Conservation (phyloP, 805 yeast genomes). For the Pichia sporocuriosa region DNA sequence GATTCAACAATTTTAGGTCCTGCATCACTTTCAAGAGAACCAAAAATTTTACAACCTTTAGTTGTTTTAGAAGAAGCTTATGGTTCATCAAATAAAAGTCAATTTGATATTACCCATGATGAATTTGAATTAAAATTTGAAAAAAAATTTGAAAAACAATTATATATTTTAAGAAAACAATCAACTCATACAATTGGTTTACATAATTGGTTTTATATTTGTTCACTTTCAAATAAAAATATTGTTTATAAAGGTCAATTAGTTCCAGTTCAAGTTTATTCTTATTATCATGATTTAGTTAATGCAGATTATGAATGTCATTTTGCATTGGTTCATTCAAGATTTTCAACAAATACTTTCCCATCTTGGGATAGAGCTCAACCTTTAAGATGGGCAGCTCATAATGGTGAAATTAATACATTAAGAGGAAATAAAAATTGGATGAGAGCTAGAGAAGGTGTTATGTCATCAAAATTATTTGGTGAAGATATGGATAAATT, state of each 20-base stretch:
- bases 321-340: constrained; percentile 92
- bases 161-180: constrained; percentile 83
- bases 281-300: constrained; percentile 86
- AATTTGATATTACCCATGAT: constrained; percentile 34
- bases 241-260: constrained; percentile 97
- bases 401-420: constrained; percentile 97
- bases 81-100: constrained; percentile 32
- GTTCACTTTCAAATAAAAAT: constrained; percentile 81
- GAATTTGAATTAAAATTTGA: constrained; percentile 53
- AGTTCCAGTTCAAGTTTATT: constrained; percentile 93
- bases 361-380: constrained; percentile 99
- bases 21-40: constrained; percentile 90
- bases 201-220: constrained; percentile 96
- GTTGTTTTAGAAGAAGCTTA: constrained; percentile 56
- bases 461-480: constrained; percentile 79
- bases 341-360: constrained; percentile 96
- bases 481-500: constrained; percentile 88
- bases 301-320: constrained; percentile 92
- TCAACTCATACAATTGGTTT: constrained; percentile 86
- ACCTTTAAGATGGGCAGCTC: constrained; percentile 95
- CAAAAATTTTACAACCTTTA: constrained; percentile 87
- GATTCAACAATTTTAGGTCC: constrained; percentile 94
- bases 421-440: constrained; percentile 96
- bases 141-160: constrained; percentile 69
- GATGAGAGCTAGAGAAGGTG: constrained; percentile 99